These are phyloP conservation scores for Tubosaeta sp. DNA, from an alignment of 768 basidiomycete genomes.

Conservation along the genomic window DNA sequence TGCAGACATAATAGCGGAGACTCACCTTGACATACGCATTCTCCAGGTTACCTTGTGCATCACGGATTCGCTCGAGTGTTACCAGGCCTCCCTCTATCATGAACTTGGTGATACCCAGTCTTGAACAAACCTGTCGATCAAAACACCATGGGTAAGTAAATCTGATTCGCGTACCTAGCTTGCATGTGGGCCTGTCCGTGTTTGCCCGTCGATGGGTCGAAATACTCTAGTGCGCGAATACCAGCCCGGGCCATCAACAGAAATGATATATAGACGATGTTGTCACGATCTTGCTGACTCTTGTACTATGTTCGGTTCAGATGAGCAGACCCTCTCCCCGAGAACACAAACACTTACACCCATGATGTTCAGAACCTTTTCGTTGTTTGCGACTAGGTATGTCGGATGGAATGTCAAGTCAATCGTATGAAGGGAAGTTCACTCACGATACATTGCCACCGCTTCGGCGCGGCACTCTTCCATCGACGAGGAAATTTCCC, in stretches of 20 bases:
- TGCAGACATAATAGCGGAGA: conserved; percentile 4
- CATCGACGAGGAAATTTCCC: conserved; percentile 86
- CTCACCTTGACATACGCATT: conserved; percentile 68
- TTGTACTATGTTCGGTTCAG: conserved; percentile 46
- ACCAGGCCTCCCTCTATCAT: conserved; percentile 70
- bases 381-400: conserved; percentile 64
- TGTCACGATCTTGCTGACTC: conserved; percentile 62
- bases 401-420: not conserved
- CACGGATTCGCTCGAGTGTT: conserved; percentile 62
- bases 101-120: conserved; percentile 79
- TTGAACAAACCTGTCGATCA: conserved; percentile 22
- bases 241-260: conserved; percentile 85
- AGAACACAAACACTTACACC: conserved; percentile 42
- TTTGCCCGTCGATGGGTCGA: conserved; percentile 74
- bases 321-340: not conserved
- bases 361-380: conserved; percentile 76
- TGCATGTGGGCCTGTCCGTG: conserved; percentile 95
- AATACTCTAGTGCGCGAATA: conserved; percentile 74
- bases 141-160: not conserved
- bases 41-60: conserved; percentile 52
- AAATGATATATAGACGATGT: conserved; percentile 79
- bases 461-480: conserved; percentile 91
- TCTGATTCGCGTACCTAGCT: conserved; percentile 53
- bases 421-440: not conserved
- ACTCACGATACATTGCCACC: conserved; percentile 74